These are phyloP conservation scores for Infundibulicybe gibba DNA, from an alignment of 768 basidiomycete species.

Conservation along the genomic window DNA sequence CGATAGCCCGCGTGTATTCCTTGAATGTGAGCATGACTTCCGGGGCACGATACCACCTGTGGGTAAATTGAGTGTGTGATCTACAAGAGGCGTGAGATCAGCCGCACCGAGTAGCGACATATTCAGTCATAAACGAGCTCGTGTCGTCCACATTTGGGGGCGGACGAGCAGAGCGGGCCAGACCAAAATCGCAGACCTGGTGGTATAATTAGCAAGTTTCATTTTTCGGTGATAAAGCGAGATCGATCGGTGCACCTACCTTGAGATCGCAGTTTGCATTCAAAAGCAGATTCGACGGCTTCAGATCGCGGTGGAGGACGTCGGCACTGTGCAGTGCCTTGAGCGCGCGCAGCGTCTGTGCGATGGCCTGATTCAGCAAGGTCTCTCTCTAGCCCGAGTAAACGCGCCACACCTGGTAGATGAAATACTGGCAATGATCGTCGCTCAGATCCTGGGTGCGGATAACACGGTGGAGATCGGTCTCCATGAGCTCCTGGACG, in stretches of 20 bases:
- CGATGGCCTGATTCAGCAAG: background rate
- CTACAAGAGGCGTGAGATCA: background rate
- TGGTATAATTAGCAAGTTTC: background rate
- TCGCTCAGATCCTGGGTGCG: constrained; percentile 91
- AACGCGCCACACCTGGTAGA: constrained; percentile 69
- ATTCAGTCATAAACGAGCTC: constrained; percentile 87
- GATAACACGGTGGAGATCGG: constrained; percentile 95
- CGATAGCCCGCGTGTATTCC: constrained; percentile 87
- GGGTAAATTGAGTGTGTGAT: background rate
- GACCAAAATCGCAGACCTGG: constrained; percentile 84
- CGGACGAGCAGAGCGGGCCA: constrained; percentile 75
- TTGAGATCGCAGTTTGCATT: constrained; percentile 98
- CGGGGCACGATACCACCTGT: constrained; percentile 94
- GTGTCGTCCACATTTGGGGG: constrained; percentile 75
- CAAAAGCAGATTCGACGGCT: constrained; percentile 91
- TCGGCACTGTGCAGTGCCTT: constrained; percentile 96
- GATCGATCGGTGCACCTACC: constrained; percentile 36
- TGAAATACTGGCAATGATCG: constrained; percentile 96
- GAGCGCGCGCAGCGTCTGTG: constrained; percentile 83
- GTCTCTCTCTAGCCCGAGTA: constrained; percentile 4
- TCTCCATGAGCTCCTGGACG: constrained; percentile 79
- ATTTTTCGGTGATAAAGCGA: background rate
- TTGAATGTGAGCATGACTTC: constrained; percentile 99
- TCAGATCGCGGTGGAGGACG: constrained; percentile 93
- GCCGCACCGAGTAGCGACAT: constrained; percentile 84